A percentile compares a stretch with the other conserved stretches of the same genome.
phyloP scores from a whole-genome alignment of 495 filamentous ascomycete species.

The Cercophora scortea region DNA sequence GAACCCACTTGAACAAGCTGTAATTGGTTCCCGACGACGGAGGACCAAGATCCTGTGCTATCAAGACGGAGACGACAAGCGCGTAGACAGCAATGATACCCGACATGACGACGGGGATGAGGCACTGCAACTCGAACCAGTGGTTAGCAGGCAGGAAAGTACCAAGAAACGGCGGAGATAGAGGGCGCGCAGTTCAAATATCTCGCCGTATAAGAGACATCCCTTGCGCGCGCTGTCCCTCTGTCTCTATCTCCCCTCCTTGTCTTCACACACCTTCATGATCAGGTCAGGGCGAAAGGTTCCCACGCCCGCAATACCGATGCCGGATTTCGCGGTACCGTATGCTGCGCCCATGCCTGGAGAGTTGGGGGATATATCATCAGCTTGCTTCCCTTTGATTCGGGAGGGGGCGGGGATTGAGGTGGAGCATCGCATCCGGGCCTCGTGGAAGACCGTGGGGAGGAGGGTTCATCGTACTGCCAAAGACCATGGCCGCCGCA shows the following conservation, averaged over 20 bases:
- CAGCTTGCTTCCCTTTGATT: neutral
- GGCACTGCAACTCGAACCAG: slow-evolving; percentile 45
- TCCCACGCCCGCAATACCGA: slow-evolving; percentile 91
- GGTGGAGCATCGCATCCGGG: neutral
- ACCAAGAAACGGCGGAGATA: neutral
- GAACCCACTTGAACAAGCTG: slow-evolving; percentile 70
- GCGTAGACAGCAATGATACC: slow-evolving; percentile 98
- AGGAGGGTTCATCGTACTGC: slow-evolving; percentile 53
- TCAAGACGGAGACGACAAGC: slow-evolving; percentile 91
- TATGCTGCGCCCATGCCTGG: slow-evolving; percentile 88
- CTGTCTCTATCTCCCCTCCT: neutral
- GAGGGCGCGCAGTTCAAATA: neutral
- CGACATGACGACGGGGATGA: slow-evolving; percentile 98
- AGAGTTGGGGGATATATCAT: neutral
- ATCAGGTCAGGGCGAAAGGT: slow-evolving; percentile 90
- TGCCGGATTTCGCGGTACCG: slow-evolving; percentile 93
- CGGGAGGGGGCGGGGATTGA: neutral
- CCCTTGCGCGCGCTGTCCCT: neutral
- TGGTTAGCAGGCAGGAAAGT: neutral
- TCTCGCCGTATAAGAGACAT: neutral
- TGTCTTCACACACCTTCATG: slow-evolving; percentile 71
- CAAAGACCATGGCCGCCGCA: slow-evolving; percentile 90
- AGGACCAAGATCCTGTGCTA: slow-evolving; percentile 73
- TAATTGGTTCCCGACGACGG: slow-evolving; percentile 51
- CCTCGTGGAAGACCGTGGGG: neutral